A percentile compares a stretch with the other conserved stretches of the same genome.
Evolutionary conservation across 2,329 filamentous ascomycete genomes (phyloP).

Genomic region (Trichoderma oligosporum): DNA sequence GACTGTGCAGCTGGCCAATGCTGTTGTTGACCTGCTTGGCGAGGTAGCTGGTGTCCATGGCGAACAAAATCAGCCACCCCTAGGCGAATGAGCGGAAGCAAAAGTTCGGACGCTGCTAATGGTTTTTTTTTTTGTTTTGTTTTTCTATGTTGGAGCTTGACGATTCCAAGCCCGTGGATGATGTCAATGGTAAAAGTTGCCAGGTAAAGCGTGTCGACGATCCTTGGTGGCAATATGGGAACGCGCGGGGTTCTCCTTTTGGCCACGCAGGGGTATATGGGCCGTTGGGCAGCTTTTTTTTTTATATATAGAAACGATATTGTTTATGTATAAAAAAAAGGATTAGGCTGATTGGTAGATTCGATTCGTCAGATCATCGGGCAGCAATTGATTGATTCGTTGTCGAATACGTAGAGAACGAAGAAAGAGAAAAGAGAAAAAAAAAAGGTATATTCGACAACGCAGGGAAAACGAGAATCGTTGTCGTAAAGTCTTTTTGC

Average conservation of each 20-base stretch:
- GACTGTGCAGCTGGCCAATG: slow-evolving; percentile 84
- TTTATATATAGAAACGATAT: not conserved
- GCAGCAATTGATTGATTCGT: not conserved
- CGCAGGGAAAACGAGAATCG: slow-evolving; percentile 1
- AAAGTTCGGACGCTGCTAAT: slow-evolving; percentile 1
- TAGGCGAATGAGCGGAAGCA: not conserved
- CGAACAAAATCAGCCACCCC: slow-evolving; percentile 15
- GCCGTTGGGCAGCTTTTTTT: not conserved
- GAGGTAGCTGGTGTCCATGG: slow-evolving; percentile 87
- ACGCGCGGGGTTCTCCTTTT: slow-evolving; percentile 8
- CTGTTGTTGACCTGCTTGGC: slow-evolving; percentile 94
- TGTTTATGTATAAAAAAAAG: slow-evolving; percentile 3
- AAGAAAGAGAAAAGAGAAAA: not conserved
- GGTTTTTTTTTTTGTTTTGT: not conserved
- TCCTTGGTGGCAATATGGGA: not conserved
- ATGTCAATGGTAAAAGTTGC: not conserved
- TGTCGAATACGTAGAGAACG: not conserved
- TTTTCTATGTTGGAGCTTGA: slow-evolving; percentile 27
- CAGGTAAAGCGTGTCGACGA: not conserved
- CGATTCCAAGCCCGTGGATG: not conserved
- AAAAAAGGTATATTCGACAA: not conserved
- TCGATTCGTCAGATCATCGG: not conserved
- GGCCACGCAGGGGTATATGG: not conserved
- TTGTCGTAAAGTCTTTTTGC: not conserved
- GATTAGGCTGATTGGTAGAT: not conserved